Evolutionary conservation across 2,329 filamentous ascomycete genomes (phyloP).

Genomic region (Conoideocrella luteorostrata): DNA sequence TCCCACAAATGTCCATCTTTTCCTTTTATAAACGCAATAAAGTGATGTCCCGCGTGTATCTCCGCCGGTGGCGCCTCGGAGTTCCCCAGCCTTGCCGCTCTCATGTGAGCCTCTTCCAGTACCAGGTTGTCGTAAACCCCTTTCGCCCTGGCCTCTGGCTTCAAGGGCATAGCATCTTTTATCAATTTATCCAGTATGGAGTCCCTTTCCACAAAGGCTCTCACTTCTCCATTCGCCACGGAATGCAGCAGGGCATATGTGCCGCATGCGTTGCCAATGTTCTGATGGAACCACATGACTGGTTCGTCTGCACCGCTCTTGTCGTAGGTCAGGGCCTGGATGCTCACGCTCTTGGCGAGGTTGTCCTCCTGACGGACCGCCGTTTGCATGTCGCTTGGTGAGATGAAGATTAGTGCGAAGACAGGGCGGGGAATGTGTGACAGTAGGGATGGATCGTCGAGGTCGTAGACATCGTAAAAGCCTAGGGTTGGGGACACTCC

Average conservation of each 20-base stretch:
- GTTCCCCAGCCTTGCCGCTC: slow-evolving; percentile 62
- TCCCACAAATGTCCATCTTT: slow-evolving; percentile 66
- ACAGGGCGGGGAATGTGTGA: slow-evolving; percentile 66
- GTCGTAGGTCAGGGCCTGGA: slow-evolving; percentile 24
- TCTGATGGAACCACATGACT: slow-evolving; percentile 79
- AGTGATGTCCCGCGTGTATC: slow-evolving; percentile 63
- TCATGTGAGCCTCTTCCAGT: slow-evolving; percentile 67
- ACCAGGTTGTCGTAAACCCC: slow-evolving; percentile 64
- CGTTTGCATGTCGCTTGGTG: slow-evolving; percentile 52
- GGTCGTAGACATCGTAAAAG: slow-evolving; percentile 78
- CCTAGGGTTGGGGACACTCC: slow-evolving; percentile 61
- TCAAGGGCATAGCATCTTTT: slow-evolving; percentile 52
- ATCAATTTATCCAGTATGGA: slow-evolving; percentile 55
- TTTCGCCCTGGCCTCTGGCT: slow-evolving; percentile 55
- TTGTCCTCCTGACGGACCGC: slow-evolving; percentile 25
- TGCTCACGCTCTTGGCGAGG: slow-evolving; percentile 12
- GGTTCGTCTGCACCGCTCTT: slow-evolving; percentile 44
- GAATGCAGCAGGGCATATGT: slow-evolving; percentile 72
- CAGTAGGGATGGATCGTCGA: slow-evolving; percentile 71
- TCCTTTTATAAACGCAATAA: slow-evolving; percentile 71
- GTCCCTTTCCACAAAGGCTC: slow-evolving; percentile 43
- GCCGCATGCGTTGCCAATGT: slow-evolving; percentile 76
- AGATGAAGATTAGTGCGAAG: slow-evolving; percentile 72
- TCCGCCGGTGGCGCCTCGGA: slow-evolving; percentile 57
- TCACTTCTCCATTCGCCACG: slow-evolving; percentile 61